These are phyloP conservation scores for Blastocystis sp. DNA, from an alignment of 352 stramenopile species.

Conservation along the genomic window DNA sequence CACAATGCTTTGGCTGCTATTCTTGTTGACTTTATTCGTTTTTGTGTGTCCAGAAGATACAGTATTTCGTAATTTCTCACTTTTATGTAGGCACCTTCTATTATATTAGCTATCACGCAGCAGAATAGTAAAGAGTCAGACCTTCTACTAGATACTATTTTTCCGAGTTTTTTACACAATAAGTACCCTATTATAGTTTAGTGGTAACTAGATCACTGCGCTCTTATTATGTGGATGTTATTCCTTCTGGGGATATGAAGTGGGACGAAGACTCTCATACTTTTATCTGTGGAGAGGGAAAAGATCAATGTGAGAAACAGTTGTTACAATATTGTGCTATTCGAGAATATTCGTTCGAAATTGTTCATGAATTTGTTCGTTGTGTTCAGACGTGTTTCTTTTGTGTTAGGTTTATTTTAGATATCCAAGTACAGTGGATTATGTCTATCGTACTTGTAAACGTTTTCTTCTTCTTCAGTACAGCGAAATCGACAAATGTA, in stretches of 20 bases:
- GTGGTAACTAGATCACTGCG: neutral
- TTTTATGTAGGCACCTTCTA: neutral
- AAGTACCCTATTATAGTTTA: neutral
- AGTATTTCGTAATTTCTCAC: neutral
- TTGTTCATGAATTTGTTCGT: conserved; percentile 43
- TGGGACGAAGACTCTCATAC: neutral
- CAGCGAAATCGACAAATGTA: conserved; percentile 34
- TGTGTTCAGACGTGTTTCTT: neutral
- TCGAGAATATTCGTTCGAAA: conserved; percentile 44
- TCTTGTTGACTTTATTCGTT: neutral
- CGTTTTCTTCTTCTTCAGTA: conserved; percentile 19
- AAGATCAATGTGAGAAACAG: conserved; percentile 22
- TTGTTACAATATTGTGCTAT: conserved; percentile 49
- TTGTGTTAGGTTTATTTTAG: neutral
- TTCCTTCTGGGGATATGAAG: conserved; percentile 9
- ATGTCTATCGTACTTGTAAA: neutral
- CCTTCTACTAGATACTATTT: neutral
- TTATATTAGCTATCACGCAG: neutral
- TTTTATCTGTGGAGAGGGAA: neutral
- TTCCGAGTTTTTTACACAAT: neutral
- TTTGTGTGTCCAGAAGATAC: neutral
- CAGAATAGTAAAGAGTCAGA: neutral
- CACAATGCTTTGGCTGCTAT: neutral
- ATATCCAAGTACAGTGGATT: neutral
- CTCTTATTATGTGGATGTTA: conserved; percentile 18